phyloP scores from a whole-genome alignment of 202 grass and related monocot genomes.

The Hordeum pubiflorum region DNA sequence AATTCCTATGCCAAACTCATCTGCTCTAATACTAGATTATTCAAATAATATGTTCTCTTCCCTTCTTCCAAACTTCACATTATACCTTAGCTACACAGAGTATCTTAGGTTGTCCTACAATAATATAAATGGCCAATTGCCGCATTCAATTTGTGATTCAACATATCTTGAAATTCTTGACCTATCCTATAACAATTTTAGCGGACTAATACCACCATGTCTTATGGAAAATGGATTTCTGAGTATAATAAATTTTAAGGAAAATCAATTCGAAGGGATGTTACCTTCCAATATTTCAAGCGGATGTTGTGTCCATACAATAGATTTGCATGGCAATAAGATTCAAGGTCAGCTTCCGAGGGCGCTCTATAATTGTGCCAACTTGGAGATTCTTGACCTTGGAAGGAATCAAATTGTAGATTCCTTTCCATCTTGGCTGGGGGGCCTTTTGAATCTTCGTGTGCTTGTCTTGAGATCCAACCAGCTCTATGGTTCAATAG shows the following conservation, averaged over 20 bases:
- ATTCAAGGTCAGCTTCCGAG: constrained; percentile 11
- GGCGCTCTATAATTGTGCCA: constrained; percentile 16
- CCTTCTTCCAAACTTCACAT: no score
- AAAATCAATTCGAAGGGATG: constrained; percentile 19
- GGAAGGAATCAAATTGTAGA: constrained; percentile 23
- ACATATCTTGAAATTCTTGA: constrained; percentile 47
- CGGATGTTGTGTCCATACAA: neutral
- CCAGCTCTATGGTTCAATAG: neutral
- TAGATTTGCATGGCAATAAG: constrained; percentile 25
- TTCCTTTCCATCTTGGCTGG: constrained; percentile 27
- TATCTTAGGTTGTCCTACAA: constrained; percentile 46
- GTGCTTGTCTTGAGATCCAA: constrained; percentile 26
- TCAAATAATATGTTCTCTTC: no score
- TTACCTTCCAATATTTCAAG: constrained; percentile 3
- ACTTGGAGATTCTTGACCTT: constrained; percentile 26
- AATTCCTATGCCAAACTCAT: no score
- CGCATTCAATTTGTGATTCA: constrained; percentile 38
- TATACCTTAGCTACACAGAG: no score
- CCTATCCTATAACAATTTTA: constrained; percentile 34
- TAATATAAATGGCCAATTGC: constrained; percentile 25
- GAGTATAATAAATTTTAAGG: constrained; percentile 29
- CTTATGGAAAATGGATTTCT: constrained; percentile 16
- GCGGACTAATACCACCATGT: constrained; percentile 27
- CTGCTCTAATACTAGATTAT: no score
- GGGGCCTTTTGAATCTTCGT: neutral